These are phyloP conservation scores for Phyllostachys edulis DNA, from an alignment of 176 grass and related monocot genomes.

Conservation along the genomic window DNA sequence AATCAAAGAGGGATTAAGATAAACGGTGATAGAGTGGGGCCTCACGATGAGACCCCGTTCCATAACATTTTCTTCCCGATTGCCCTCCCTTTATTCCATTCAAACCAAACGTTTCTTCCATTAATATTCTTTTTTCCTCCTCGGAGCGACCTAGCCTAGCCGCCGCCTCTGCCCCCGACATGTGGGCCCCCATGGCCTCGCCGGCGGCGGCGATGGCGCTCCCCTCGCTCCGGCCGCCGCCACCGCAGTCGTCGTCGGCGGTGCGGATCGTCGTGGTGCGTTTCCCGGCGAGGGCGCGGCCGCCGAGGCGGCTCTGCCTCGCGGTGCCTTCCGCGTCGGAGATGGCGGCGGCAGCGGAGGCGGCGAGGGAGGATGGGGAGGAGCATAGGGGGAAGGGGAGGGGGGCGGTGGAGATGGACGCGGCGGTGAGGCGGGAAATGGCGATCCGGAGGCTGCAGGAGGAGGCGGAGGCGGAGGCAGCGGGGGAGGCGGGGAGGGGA, in stretches of 20 bases:
- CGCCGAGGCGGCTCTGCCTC: not conserved
- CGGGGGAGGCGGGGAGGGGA: slow-evolving; percentile 30
- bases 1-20: too few species aligned
- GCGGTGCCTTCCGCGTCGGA: slow-evolving; percentile 40
- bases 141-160: not conserved
- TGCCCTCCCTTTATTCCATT: not conserved
- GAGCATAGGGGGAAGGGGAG: slow-evolving; percentile 14
- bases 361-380: not conserved
- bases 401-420: slow-evolving; percentile 46
- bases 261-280: slow-evolving; percentile 12
- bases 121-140: not conserved
- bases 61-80: too few species aligned
- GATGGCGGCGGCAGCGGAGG: slow-evolving; percentile 28
- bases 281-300: not conserved
- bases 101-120: not conserved
- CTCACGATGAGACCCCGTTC: too few species aligned
- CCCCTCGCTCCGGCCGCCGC: not conserved
- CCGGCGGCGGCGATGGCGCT: slow-evolving; percentile 2
- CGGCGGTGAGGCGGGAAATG: slow-evolving; percentile 55
- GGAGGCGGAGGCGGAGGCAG: slow-evolving; percentile 50
- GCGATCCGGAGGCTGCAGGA: slow-evolving; percentile 54
- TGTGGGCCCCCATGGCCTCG: slow-evolving; percentile 46
- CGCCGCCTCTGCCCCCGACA: slow-evolving; percentile 16
- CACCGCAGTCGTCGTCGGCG: not conserved
- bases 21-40: too few species aligned